phyloP scores from a whole-genome alignment of 352 stramenopile species.

The Phytopythium vexans region DNA sequence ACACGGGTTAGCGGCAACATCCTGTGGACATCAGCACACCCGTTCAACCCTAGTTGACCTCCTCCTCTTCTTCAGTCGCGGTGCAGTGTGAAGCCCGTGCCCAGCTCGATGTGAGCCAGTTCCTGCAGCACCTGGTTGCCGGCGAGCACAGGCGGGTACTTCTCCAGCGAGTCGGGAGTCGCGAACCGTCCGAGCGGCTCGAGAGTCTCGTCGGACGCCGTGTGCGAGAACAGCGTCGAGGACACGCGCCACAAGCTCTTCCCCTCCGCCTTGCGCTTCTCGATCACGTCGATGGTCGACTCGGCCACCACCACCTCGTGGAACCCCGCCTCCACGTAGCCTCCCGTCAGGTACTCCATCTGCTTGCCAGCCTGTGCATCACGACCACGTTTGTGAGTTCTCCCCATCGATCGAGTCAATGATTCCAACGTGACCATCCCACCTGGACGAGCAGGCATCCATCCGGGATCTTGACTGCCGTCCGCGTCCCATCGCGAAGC shows the following conservation, averaged over 20 bases:
- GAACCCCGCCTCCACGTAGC: conserved; percentile 90
- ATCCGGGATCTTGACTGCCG: conserved; percentile 85
- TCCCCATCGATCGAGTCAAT: neutral
- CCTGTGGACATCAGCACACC: no score
- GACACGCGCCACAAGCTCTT: conserved; percentile 90
- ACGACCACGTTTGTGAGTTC: no score
- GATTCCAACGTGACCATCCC: neutral
- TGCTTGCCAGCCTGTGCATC: conserved; percentile 81
- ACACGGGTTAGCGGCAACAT: neutral
- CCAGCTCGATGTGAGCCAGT: conserved; percentile 84
- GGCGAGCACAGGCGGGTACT: conserved; percentile 83
- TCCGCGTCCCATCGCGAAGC: conserved; percentile 85
- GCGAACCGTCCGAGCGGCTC: conserved; percentile 79
- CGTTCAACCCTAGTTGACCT: no score
- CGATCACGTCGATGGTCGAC: conserved; percentile 71
- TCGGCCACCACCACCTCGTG: conserved; percentile 89
- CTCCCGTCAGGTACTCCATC: conserved; percentile 91
- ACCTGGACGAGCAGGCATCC: conserved; percentile 84
- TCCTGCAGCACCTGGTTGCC: conserved; percentile 88
- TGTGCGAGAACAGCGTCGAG: conserved; percentile 91
- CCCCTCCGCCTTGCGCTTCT: conserved; percentile 54
- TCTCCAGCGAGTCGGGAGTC: conserved; percentile 50
- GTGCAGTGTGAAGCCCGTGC: conserved; percentile 69
- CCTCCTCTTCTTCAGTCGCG: conserved; percentile 25
- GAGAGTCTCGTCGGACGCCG: conserved; percentile 85